phyloP scores from a whole-genome alignment of 805 yeast genomes.

The Ascoidea tarda region DNA sequence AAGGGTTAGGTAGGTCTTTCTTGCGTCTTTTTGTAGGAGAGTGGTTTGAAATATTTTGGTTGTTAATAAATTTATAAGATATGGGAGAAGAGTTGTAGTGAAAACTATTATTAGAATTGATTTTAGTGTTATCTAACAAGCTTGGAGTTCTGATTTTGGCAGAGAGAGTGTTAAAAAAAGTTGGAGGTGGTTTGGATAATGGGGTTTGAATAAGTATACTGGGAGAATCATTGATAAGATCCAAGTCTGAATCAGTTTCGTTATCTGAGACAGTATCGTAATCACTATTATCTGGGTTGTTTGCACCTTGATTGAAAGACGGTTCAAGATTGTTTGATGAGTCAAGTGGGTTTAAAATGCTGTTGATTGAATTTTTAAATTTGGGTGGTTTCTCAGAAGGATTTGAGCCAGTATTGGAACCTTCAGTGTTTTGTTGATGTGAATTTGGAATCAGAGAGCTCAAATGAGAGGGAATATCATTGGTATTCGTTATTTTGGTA shows the following conservation, averaged over 20 bases:
- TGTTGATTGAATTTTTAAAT: not conserved
- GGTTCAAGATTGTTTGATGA: too few relatives aligned
- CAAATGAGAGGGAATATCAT: not conserved
- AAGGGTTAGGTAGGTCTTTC: too few relatives aligned
- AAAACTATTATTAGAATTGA: too few relatives aligned
- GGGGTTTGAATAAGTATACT: not conserved
- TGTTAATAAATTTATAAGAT: too few relatives aligned
- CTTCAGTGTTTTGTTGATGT: not conserved
- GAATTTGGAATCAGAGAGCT: not conserved
- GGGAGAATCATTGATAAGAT: not conserved
- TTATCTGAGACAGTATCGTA: not conserved
- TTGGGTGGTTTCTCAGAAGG: not conserved
- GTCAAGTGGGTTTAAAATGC: too few relatives aligned
- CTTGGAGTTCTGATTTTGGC: not conserved
- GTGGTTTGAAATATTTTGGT: not conserved
- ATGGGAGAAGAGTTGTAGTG: too few relatives aligned
- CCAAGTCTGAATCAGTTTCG: not conserved
- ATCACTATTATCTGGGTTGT: not conserved
- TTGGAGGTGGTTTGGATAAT: not conserved
- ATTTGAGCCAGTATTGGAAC: not conserved
- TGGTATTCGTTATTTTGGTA: too few relatives aligned
- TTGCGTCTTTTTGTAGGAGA: not conserved
- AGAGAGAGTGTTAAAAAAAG: too few relatives aligned
- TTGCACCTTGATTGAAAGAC: too few relatives aligned
- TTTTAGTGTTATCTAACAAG: not conserved